Evolutionary conservation across 2,329 filamentous ascomycete genomes (phyloP).

Genomic region (Paramyrothecium sp.): DNA sequence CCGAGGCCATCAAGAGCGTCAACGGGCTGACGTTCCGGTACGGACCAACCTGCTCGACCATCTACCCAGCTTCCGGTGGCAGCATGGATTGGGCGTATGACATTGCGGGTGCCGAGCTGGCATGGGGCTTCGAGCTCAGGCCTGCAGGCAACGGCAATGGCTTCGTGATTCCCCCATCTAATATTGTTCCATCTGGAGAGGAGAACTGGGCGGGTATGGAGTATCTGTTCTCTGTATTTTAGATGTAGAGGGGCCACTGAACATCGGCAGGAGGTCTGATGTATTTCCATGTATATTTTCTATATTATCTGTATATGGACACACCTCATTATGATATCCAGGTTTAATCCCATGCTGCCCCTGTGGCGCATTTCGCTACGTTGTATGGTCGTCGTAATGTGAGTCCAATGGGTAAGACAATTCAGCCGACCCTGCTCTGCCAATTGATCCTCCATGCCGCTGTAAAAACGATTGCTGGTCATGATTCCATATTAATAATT

Average conservation of each 20-base stretch:
- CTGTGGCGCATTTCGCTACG: too few relatives aligned
- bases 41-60: slow-evolving; percentile 52
- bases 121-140: slow-evolving; percentile 29
- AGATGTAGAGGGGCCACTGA: too few relatives aligned
- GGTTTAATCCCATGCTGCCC: too few relatives aligned
- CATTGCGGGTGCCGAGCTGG: slow-evolving; percentile 30
- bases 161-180: slow-evolving; percentile 31
- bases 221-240: slow-evolving; percentile 45
- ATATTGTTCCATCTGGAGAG: slow-evolving; percentile 33
- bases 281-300: background rate
- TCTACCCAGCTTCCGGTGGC: slow-evolving; percentile 49
- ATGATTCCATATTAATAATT: too few relatives aligned
- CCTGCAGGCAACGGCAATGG: slow-evolving; percentile 24
- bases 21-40: slow-evolving; percentile 32
- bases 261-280: background rate
- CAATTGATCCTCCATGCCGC: too few relatives aligned
- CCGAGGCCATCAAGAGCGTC: slow-evolving; percentile 42
- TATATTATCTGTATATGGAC: background rate
- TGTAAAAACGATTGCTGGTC: too few relatives aligned
- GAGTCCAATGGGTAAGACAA: too few relatives aligned
- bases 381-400: too few relatives aligned
- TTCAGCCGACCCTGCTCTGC: too few relatives aligned
- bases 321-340: too few relatives aligned
- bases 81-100: slow-evolving; percentile 38
- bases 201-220: slow-evolving; percentile 44